Evolutionary conservation across 805 yeast species (phyloP), one percentile per base, ranked within the genome.

Genomic region (Wickerhamomyces bisporus): DNA sequence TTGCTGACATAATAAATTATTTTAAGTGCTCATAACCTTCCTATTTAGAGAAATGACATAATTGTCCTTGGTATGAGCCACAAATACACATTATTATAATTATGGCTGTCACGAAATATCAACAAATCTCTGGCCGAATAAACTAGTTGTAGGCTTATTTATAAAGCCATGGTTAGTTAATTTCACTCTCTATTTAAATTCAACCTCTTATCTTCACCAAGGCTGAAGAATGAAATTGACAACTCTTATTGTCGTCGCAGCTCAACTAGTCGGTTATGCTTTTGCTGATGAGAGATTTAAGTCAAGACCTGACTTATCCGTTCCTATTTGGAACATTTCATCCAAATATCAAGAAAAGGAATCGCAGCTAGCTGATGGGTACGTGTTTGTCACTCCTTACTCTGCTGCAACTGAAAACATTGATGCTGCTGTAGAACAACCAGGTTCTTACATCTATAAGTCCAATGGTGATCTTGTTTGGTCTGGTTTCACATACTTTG

Each of bases 401-500:
- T 47, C 54, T 18, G 55, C 54, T 2, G 38, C 32, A 13, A 36
- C 50, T 14, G 54, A 54, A 5, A 26, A 26, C 14, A 21, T 34
- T 16, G 39, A 39, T 14, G 34, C 35, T 16, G 55, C 61, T 8
- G 60, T 58, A 4, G 45, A 61, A 20, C 66, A 62, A 37, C 57
- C 62, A 13, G 66, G 63, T 27, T 60, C 64, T 10, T 62, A 64
- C 39, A 62, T 64, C 21, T 64, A 52, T 40, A 53, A 53, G 20
- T 55, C 52, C 23, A 34, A 50, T n/a, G 68, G 67, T 11, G 66
- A 62, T 18, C 48, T 64, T 18, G 61, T 63, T 13, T 64, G 68
- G 68, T 59, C 65, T 3, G 64, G 68, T 3, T 62, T 54, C 43
- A 41, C 55, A 5, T 53, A 56, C 42, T 56, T 56, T 35, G 60